These are phyloP conservation scores for Aureobasidium lini DNA, from an alignment of 2,329 filamentous ascomycete species.

Conservation along the genomic window DNA sequence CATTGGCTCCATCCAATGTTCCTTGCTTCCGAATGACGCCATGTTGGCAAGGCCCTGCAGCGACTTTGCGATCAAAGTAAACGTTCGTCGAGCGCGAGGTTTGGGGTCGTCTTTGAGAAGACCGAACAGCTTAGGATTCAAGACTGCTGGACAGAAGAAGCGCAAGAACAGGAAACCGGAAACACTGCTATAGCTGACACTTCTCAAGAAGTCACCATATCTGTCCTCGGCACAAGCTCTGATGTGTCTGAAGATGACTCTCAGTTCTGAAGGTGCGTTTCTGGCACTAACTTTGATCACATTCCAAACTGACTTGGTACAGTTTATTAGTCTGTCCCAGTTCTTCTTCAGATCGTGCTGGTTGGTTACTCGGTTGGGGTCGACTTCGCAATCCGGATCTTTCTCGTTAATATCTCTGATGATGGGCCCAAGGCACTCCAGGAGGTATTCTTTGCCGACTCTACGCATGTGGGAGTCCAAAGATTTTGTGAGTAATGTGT, in stretches of 20 bases:
- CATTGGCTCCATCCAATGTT: constrained; percentile 99
- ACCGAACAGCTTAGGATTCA: constrained; percentile 91
- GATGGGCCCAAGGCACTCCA: constrained; percentile 78
- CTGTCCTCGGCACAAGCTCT: constrained; percentile 87
- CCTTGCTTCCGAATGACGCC: constrained; percentile 85
- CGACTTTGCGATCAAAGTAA: constrained; percentile 88
- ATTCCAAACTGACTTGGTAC: constrained; percentile 80
- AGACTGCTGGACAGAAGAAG: constrained; percentile 92
- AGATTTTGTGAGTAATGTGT: constrained; percentile 86
- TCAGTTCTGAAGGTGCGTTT: constrained; percentile 71
- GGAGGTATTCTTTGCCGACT: constrained; percentile 84
- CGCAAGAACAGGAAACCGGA: constrained; percentile 90
- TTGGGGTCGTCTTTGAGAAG: constrained; percentile 80
- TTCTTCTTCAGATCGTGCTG: constrained; percentile 71
- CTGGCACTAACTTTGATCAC: constrained; percentile 68
- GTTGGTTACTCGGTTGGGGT: constrained; percentile 67
- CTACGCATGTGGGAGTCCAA: constrained; percentile 94
- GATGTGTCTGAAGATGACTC: constrained; percentile 83
- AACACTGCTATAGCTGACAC: constrained; percentile 86
- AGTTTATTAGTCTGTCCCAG: constrained; percentile 67
- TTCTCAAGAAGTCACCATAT: constrained; percentile 85
- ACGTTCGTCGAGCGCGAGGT: constrained; percentile 72
- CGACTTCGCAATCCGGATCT: constrained; percentile 90
- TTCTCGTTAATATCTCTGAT: constrained; percentile 82
- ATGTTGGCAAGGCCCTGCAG: constrained; percentile 87